Base-by-base conservation (phyloP, 768 basidiomycete species). In the Pisolithus marmoratus region DNA sequence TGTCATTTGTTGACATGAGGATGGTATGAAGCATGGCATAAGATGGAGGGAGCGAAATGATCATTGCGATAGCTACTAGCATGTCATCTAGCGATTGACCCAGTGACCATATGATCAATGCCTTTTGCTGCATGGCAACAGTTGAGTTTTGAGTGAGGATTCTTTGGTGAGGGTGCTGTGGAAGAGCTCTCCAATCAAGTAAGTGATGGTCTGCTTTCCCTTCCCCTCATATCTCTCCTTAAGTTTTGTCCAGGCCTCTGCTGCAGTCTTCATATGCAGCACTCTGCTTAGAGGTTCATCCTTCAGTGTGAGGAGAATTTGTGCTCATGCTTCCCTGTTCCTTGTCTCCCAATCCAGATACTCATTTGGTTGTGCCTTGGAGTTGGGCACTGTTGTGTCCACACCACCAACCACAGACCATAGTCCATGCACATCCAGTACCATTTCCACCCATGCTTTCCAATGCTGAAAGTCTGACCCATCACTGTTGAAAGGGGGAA, bases 181-280 rank as follows among this genome's bases (percentile, higher is more conserved):
- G 53, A 63, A 64, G 12, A 64, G 53, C 43, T 64, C 56, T 22
- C 58, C 49, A 22, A 63, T 60, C 1, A 62, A 53, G 44, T 60
- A 60, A 3, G 60, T 58, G 8, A 59, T 54, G 15, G 54, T 59
- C 20, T 62, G 60, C 23, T 60, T 50, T 8, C 57, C 58, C 50
- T 56, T 59, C 1, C 64, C 61, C 44, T 66, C 53, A 49, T 62
- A 65, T 1, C 45, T 38, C 31, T 48, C 23, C 14, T 27, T 20
- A 1, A 63, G 53, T 49, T 60, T 59, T 1, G 52, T 55, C 63
- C 61, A 63, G n/a, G 42, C 52, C n/a, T 58, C 58, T 34, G 48
- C 50, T 12, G 61, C 53, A 5, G 48, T 37, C 12, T 4, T 38
- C 1, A 42, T 24, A 43, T 58, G 49, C 20, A 63, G 29, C 12